Evolutionary conservation across 2,329 filamentous ascomycete species (phyloP).

Genomic region (Exophiala alcalophila): DNA sequence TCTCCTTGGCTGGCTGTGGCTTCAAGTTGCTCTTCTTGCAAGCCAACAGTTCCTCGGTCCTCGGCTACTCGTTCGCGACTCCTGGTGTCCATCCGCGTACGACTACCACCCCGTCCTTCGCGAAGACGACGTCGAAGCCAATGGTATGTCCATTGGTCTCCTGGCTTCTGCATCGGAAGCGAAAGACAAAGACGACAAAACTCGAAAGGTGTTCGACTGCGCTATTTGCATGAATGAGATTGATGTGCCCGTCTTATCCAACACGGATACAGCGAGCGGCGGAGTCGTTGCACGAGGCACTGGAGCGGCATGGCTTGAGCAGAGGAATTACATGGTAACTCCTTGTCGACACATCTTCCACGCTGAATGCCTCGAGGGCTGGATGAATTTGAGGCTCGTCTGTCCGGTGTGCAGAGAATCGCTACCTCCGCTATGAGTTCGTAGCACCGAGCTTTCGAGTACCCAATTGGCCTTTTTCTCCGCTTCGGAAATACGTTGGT

Average conservation of each 20-base stretch:
- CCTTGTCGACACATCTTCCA: constrained; percentile 97
- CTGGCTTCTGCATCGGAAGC: constrained; percentile 50
- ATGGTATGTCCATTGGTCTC: constrained; percentile 69
- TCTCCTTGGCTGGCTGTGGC: constrained; percentile 76
- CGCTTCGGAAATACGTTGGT: too few species aligned
- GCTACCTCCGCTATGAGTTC: constrained; percentile 73
- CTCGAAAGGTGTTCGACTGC: constrained; percentile 73
- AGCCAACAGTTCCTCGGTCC: constrained; percentile 84
- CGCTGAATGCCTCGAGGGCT: constrained; percentile 83
- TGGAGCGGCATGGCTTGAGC: constrained; percentile 61
- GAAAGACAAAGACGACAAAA: constrained; percentile 41
- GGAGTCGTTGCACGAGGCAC: constrained; percentile 51
- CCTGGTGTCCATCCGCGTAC: constrained; percentile 66
- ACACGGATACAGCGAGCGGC: constrained; percentile 43
- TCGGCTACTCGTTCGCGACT: constrained; percentile 74
- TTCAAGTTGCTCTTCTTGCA: constrained; percentile 74
- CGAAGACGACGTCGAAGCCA: constrained; percentile 71
- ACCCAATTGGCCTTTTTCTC: too few species aligned
- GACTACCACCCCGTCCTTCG: constrained; percentile 91
- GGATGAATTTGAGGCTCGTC: constrained; percentile 90
- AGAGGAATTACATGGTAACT: constrained; percentile 92
- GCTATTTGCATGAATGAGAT: constrained; percentile 91
- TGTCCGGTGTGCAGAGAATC: constrained; percentile 94
- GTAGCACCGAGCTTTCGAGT: too few species aligned
- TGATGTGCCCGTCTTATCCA: constrained; percentile 75